A percentile compares a stretch with the other conserved stretches of the same genome.
Conservation (phyloP, 306 rosid species). For the Prinsepia uniflora region DNA sequence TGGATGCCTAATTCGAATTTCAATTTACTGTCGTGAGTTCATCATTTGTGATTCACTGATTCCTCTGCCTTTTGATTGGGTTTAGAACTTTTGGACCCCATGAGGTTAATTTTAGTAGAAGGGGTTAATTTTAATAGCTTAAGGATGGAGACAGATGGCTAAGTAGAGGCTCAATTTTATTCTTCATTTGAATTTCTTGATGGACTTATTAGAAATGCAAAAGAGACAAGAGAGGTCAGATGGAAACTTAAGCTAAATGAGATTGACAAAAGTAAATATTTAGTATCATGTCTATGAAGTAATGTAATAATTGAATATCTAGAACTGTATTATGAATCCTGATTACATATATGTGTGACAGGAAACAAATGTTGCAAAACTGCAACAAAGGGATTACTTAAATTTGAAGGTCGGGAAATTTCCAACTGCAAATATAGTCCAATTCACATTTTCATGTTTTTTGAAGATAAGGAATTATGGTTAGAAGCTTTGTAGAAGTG, state of each 20-base stretch:
- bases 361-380: slow-evolving; percentile 93
- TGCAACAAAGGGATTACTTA: slow-evolving; percentile 91
- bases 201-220: slow-evolving; percentile 76
- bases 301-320: background rate
- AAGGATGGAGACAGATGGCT: background rate
- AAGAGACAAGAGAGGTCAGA: slow-evolving; percentile 87
- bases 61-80: background rate
- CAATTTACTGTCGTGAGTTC: slow-evolving; percentile 3
- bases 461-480: slow-evolving; percentile 12
- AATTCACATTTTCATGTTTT: background rate
- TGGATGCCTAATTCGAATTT: slow-evolving; percentile 4
- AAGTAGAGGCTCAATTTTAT: background rate
- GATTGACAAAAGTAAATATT: background rate
- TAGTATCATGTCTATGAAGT: background rate
- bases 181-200: slow-evolving; percentile 56
- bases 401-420: slow-evolving; percentile 66
- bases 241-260: slow-evolving; percentile 11
- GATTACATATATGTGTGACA: slow-evolving; percentile 38
- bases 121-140: background rate
- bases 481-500: slow-evolving; percentile 28
- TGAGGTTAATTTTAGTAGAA: background rate
- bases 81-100: background rate
- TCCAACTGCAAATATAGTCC: background rate
- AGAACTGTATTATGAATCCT: slow-evolving; percentile 23
- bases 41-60: background rate